phyloP scores from a whole-genome alignment of 179 eudicot species.

The Beta lomatogona region DNA sequence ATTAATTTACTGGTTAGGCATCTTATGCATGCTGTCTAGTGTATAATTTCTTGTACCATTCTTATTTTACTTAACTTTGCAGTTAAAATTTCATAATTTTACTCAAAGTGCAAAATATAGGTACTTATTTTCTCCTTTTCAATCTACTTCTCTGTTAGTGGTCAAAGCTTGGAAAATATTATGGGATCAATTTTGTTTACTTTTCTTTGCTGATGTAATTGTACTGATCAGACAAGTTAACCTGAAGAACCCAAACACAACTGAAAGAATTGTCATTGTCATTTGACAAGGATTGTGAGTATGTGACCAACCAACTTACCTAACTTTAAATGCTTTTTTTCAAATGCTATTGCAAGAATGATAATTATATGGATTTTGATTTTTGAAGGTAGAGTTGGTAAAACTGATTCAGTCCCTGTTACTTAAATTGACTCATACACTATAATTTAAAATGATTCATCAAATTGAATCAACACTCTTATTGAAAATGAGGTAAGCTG shows the following conservation, averaged over 20 bases:
- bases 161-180: too few species aligned
- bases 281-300: background rate
- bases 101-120: background rate
- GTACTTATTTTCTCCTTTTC: too few species aligned
- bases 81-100: background rate
- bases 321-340: background rate
- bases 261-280: background rate
- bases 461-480: too few species aligned
- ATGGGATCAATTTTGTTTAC: background rate
- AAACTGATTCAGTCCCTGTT: too few species aligned
- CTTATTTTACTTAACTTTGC: background rate
- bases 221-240: background rate
- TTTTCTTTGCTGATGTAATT: background rate
- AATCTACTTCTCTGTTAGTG: too few species aligned
- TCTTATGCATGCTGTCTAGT: too few species aligned
- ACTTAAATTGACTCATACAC: too few species aligned
- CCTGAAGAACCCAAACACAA: background rate
- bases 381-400: too few species aligned
- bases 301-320: conserved; percentile 19
- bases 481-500: too few species aligned
- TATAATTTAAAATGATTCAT: too few species aligned
- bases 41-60: too few species aligned
- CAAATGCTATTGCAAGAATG: background rate
- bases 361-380: background rate
- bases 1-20: too few species aligned